Base-by-base conservation (phyloP, 2,329 filamentous ascomycete genomes). In the Ambrosiella xylebori region DNA sequence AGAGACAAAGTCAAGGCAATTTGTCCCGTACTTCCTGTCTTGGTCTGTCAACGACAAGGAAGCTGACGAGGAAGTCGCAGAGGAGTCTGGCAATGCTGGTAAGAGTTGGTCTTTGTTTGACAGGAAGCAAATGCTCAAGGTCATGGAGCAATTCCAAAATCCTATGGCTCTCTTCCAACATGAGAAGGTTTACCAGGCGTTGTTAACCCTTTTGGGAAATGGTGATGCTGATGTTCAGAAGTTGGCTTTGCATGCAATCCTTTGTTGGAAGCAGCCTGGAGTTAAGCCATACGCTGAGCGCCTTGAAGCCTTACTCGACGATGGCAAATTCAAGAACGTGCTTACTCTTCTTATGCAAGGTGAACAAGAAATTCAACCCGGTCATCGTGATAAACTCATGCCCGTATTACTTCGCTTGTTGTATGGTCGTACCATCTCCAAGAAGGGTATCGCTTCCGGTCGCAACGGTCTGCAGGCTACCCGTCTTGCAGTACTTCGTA, bases 221-320 rank as follows among this genome's bases (percentile, higher is more conserved):
- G 93, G 93, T 64, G 93, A 98, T 66, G 77, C 83, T 2, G 91
- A 96, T 63, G 80, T 95, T 13, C 93, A 98, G 68, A 91, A 85
- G 63, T 80, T 84, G 51, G 83, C 89, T 0, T 75, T 98, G 40
- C 90, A 89, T 68, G 86, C 85, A 7, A 79, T 98, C 7, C 75
- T 96, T 56, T 81, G 88, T 0, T 98, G 93, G 91, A 97, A 95
- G 68, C 80, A 86, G 59, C 76, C 84, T 1, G 81, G 78, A 7
- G 75, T 98, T 54, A 78, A 77, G 61, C 77, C 82, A 0, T 95
- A 97, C 66, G 81, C 89, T 64, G 89, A 96, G 64, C 88, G 90
- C 64, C 71, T 98, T 27, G 78, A 88, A 61, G 90, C 88, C 64
- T 75, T 98, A 1, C 78, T 97, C 7, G 93, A 98, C 63, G 93